Evolutionary conservation across 768 basidiomycete species (phyloP).

Genomic region (Sporobolomyces pararoseus): DNA sequence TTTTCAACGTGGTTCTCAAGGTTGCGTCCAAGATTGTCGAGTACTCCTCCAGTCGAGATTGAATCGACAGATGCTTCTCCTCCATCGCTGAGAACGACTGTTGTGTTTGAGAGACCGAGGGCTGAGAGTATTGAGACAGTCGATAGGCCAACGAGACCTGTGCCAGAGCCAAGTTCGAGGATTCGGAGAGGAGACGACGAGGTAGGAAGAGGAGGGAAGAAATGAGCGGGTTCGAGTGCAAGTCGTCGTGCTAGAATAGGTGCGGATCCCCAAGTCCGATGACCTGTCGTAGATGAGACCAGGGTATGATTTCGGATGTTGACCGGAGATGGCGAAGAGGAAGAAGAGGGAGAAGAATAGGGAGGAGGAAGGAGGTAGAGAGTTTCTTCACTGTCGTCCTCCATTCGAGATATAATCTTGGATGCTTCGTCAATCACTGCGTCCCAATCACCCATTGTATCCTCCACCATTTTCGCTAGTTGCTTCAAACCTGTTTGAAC

Average conservation of each 20-base stretch:
- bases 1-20: slow-evolving; percentile 56
- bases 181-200: slow-evolving; percentile 51
- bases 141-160: slow-evolving; percentile 73
- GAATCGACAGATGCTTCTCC: not conserved
- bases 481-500: slow-evolving; percentile 49
- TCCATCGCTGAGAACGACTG: slow-evolving; percentile 64
- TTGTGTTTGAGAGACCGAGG: slow-evolving; percentile 28
- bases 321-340: slow-evolving; percentile 53
- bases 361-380: slow-evolving; percentile 21
- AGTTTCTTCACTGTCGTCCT: slow-evolving; percentile 55
- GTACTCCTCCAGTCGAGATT: slow-evolving; percentile 60
- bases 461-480: not conserved
- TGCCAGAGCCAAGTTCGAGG: slow-evolving; percentile 81
- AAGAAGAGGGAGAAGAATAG: slow-evolving; percentile 54
- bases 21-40: slow-evolving; percentile 65
- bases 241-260: slow-evolving; percentile 65
- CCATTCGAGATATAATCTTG: slow-evolving; percentile 53
- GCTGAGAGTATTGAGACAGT: slow-evolving; percentile 55
- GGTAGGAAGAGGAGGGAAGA: slow-evolving; percentile 48
- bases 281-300: slow-evolving; percentile 62
- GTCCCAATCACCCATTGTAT: slow-evolving; percentile 11
- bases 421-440: slow-evolving; percentile 52
- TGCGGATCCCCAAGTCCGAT: slow-evolving; percentile 81
- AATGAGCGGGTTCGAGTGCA: slow-evolving; percentile 53
- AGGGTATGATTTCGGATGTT: slow-evolving; percentile 66